Evolutionary conservation across 1,139 yeast species (phyloP), one percentile per base, ranked within the genome.

Genomic region (Nakaseomyces glabratus): DNA sequence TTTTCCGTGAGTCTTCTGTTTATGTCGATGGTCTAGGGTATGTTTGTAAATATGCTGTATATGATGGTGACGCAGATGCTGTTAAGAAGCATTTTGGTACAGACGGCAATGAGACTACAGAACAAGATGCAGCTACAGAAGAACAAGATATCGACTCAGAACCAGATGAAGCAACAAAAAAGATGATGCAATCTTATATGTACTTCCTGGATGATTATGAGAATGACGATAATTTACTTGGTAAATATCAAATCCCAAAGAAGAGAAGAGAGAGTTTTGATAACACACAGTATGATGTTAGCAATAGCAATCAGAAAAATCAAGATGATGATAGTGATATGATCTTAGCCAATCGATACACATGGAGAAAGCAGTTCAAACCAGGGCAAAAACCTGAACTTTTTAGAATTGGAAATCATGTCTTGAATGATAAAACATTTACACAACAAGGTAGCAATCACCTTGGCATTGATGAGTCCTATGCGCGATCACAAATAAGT

Each of bases 1-100:
- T 90, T 51, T 84, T 88, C 58, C 62, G 97, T 38, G 96, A 90
- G 42, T 80, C 74, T 47, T 77, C 94, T 8, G 76, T 86, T 9
- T 93, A 88, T 55, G 85, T 88, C 32, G 97, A 88, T 60, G 97
- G 96, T 0, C 63, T 90, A 30, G 99, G 98, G 0, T 82, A 88
- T 51, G 94, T 90, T 23, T 90, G 98, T 54, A 79, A 84, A 28
- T 85, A 78, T 66, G 97, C 98, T 2, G 82, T 84, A 76, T 93
- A 90, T 59, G 82, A 82, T 48, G 73, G 79, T 42, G 81, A 78
- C 45, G 72, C 74, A 40, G 69, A 69, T 46, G 70, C 66, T 39
- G 60, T 54, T 35, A 52, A 49, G 28, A 43, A 44, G 21, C 23
- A 26, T 22, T 29, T 11, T 19, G 33, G 18, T 31, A 34, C 21